Conservation (phyloP, 371 early-diverging fungal species). For the Blakeslea trispora region DNA sequence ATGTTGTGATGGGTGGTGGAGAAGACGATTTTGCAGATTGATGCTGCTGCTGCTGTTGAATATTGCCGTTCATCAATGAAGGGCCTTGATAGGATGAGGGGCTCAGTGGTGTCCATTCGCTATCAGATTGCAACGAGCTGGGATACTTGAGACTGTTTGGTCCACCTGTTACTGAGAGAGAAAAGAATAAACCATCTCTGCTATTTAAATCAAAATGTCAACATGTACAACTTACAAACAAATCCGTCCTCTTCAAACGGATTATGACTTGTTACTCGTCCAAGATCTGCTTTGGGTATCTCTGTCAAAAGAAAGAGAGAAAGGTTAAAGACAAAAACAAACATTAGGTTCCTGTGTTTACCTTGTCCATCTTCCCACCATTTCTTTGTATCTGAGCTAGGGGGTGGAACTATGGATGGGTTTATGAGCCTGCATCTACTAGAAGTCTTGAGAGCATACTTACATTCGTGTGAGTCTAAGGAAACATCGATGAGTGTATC, state of each 20-base stretch:
- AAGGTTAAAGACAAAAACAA: too few relatives aligned
- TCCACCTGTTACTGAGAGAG: slow-evolving; percentile 9
- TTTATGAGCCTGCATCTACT: too few relatives aligned
- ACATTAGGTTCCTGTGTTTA: not conserved
- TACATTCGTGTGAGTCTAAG: slow-evolving; percentile 15
- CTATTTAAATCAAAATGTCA: too few relatives aligned
- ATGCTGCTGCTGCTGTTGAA: slow-evolving; percentile 4
- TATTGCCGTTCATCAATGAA: slow-evolving; percentile 8
- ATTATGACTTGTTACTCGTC: slow-evolving; percentile 21
- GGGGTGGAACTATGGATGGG: slow-evolving; percentile 42
- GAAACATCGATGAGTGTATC: slow-evolving; percentile 33
- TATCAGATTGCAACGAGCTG: slow-evolving; percentile 21
- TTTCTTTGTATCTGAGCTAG: slow-evolving; percentile 40
- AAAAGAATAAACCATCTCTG: too few relatives aligned
- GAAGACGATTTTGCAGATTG: slow-evolving; percentile 1
- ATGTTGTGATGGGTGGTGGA: not conserved
- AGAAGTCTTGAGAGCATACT: too few relatives aligned
- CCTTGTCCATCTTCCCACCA: slow-evolving; percentile 51
- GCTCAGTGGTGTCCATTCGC: slow-evolving; percentile 25
- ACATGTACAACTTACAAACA: slow-evolving; percentile 5
- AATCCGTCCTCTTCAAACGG: slow-evolving; percentile 35
- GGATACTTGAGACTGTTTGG: slow-evolving; percentile 14
- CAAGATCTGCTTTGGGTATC: slow-evolving; percentile 34
- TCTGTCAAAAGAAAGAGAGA: not conserved
- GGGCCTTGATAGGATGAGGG: slow-evolving; percentile 18